phyloP scores from a whole-genome alignment of 2,329 filamentous ascomycete genomes.

The Calonectria fujianensis region DNA sequence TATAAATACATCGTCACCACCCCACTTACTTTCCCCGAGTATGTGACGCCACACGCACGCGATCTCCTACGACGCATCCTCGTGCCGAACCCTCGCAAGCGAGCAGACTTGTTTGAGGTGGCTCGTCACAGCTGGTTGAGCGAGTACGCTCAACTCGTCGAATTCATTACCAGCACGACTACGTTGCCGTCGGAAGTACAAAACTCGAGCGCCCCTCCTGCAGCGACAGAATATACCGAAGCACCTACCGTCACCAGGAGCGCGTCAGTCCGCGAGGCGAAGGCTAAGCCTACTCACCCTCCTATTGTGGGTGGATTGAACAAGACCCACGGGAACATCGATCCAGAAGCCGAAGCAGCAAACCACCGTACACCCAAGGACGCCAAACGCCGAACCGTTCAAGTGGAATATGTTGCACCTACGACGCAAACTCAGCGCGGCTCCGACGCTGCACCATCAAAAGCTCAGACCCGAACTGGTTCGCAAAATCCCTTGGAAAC shows the following conservation, averaged over 20 bases:
- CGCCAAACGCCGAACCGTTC: constrained; percentile 93
- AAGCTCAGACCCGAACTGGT: constrained; percentile 52
- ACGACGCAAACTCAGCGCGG: constrained; percentile 89
- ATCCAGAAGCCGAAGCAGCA: constrained; percentile 75
- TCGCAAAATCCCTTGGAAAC: constrained; percentile 66
- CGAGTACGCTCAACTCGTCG: constrained; percentile 97
- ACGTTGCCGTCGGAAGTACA: constrained; percentile 91
- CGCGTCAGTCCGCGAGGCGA: constrained; percentile 93
- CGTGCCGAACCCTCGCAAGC: constrained; percentile 94
- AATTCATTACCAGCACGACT: constrained; percentile 96
- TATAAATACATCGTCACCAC: constrained; percentile 99
- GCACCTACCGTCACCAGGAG: constrained; percentile 83
- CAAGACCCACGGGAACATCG: constrained; percentile 84
- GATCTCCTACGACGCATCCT: constrained; percentile 94
- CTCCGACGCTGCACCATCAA: constrained; percentile 55
- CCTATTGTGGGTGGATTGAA: constrained; percentile 77
- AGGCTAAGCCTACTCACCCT: constrained; percentile 74
- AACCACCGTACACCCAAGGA: constrained; percentile 82
- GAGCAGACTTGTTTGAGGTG: constrained; percentile 97
- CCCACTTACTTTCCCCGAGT: constrained; percentile 97
- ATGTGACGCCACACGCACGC: constrained; percentile 96
- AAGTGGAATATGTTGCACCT: constrained; percentile 97
- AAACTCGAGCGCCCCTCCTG: constrained; percentile 80
- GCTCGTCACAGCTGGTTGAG: constrained; percentile 98
- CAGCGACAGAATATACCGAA: constrained; percentile 71